Conservation (phyloP, 306 rosid genomes). For the Astragalus membranaceus region DNA sequence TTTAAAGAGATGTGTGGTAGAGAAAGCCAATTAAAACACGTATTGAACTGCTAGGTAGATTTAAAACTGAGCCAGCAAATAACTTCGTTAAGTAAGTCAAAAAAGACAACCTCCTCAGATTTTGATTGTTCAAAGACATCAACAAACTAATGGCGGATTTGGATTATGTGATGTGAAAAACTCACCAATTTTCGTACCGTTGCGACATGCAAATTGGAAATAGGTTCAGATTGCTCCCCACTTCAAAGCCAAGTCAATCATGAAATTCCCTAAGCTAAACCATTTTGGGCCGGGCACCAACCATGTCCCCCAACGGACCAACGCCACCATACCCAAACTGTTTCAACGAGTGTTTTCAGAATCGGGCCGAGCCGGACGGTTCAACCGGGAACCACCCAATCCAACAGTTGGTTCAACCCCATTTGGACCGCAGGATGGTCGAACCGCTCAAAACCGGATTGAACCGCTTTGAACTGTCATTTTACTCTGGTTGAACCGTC, state of each 20-base stretch:
- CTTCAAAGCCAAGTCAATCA: conserved; percentile 22
- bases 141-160: not conserved
- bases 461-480: too few relatives aligned
- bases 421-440: too few relatives aligned
- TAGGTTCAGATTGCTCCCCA: not conserved
- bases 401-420: too few relatives aligned
- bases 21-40: not conserved
- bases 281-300: not conserved
- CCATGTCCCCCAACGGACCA: not conserved
- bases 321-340: conserved; percentile 10
- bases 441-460: too few relatives aligned
- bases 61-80: not conserved
- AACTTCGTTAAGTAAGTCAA: not conserved
- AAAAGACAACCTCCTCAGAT: not conserved
- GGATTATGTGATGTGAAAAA: not conserved
- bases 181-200: not conserved
- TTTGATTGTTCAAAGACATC: not conserved
- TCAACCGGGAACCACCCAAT: too few relatives aligned
- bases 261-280: conserved; percentile 4
- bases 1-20: too few relatives aligned
- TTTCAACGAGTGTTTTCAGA: too few relatives aligned
- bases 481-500: too few relatives aligned
- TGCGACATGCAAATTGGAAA: not conserved
- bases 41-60: not conserved
- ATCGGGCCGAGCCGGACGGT: too few relatives aligned